phyloP scores from a whole-genome alignment of 495 filamentous ascomycete genomes.

The Cryomyces antarcticus region DNA sequence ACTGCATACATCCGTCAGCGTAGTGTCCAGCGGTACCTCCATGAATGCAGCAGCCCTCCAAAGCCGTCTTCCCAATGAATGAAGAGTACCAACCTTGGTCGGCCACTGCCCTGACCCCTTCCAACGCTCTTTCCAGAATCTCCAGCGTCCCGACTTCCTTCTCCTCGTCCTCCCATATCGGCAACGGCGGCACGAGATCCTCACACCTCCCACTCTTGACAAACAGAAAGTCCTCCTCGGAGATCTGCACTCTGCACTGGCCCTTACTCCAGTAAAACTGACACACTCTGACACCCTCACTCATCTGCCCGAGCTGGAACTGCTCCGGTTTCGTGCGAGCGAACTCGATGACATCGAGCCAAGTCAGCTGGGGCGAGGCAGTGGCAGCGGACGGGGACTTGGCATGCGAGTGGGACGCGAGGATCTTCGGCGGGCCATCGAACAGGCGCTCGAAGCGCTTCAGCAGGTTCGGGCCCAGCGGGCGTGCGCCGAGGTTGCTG shows the following conservation, averaged over 20 bases:
- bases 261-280: slow-evolving; percentile 49
- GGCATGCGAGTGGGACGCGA: slow-evolving; percentile 43
- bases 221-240: slow-evolving; percentile 67
- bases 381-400: slow-evolving; percentile 23
- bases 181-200: slow-evolving; percentile 64
- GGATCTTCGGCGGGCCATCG: slow-evolving; percentile 54
- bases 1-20: slow-evolving; percentile 23
- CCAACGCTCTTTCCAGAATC: slow-evolving; percentile 57
- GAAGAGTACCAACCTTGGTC: slow-evolving; percentile 25
- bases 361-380: slow-evolving; percentile 41
- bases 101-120: slow-evolving; percentile 53
- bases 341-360: slow-evolving; percentile 74
- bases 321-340: slow-evolving; percentile 61
- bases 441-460: slow-evolving; percentile 74
- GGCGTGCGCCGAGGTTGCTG: slow-evolving; percentile 64
- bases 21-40: not conserved
- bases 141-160: slow-evolving; percentile 69
- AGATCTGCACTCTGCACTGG: slow-evolving; percentile 64
- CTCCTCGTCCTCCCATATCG: slow-evolving; percentile 68
- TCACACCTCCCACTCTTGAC: slow-evolving; percentile 66
- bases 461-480: slow-evolving; percentile 60
- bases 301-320: slow-evolving; percentile 49
- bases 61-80: not conserved
- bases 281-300: slow-evolving; percentile 47
- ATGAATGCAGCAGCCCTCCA: not conserved